A percentile compares a stretch with the other conserved stretches of the same genome.
Evolutionary conservation across 352 stramenopile genomes (phyloP).

Genomic region (Globisporangium recalcitrans): DNA sequence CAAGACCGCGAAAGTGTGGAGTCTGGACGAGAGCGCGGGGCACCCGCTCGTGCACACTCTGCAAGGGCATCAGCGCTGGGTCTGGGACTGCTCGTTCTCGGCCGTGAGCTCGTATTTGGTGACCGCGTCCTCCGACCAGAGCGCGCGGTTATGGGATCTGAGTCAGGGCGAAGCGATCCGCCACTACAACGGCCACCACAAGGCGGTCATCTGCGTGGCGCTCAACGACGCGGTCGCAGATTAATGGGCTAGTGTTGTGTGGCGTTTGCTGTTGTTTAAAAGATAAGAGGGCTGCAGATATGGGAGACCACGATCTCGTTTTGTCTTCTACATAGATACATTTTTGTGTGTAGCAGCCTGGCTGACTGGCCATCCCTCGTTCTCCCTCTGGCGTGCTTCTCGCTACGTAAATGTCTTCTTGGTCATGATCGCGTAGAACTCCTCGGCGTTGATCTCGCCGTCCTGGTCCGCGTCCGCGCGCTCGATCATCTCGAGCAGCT

Average conservation of each 20-base stretch:
- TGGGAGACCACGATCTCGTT: neutral
- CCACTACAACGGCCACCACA: conserved; percentile 89
- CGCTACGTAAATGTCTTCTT: conserved; percentile 88
- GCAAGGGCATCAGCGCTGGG: conserved; percentile 93
- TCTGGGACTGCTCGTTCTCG: conserved; percentile 98
- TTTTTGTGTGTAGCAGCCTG: neutral
- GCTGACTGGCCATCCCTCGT: no score
- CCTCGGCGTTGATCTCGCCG: conserved; percentile 95
- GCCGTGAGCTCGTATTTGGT: conserved; percentile 97
- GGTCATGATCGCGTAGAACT: conserved; percentile 99
- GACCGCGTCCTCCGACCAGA: conserved; percentile 94
- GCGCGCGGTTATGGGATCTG: conserved; percentile 96
- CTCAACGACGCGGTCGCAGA: conserved; percentile 82
- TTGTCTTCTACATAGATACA: conserved; percentile 12
- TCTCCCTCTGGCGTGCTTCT: no score
- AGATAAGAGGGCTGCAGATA: neutral
- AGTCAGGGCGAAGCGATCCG: conserved; percentile 81
- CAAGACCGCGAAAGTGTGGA: conserved; percentile 91
- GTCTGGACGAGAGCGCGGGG: conserved; percentile 32
- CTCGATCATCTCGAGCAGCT: conserved; percentile 99
- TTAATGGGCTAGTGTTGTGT: conserved; percentile 14
- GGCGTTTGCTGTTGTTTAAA: conserved; percentile 1
- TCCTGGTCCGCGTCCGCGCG: conserved; percentile 93
- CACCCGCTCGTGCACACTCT: conserved; percentile 71
- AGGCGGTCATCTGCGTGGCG: conserved; percentile 85